Conservation (phyloP, 2,329 filamentous ascomycete species). For the Fusarium sp. region DNA sequence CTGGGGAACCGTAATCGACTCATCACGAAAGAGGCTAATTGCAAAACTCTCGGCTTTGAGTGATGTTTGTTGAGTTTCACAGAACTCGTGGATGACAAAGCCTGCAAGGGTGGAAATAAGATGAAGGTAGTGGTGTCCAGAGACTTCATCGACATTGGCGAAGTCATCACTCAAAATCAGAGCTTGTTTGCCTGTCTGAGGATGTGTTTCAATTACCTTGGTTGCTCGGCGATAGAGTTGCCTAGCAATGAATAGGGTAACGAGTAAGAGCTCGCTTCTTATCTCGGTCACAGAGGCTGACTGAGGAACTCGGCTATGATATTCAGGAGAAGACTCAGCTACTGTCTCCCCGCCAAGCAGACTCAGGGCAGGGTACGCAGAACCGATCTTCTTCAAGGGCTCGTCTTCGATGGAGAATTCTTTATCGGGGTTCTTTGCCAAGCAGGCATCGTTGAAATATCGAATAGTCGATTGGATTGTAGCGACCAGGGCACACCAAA, state of each 20-base stretch:
- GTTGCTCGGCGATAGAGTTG: conserved; percentile 56
- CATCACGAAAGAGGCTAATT: conserved; percentile 51
- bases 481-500: conserved; percentile 52
- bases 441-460: conserved; percentile 55
- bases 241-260: conserved; percentile 50
- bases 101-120: conserved; percentile 50
- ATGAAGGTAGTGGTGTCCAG: conserved; percentile 50
- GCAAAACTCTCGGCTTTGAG: conserved; percentile 48
- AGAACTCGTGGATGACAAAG: conserved; percentile 51
- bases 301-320: not conserved
- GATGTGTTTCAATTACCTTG: conserved; percentile 37
- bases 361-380: conserved; percentile 45
- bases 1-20: conserved; percentile 36
- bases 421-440: conserved; percentile 36
- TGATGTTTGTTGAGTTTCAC: conserved; percentile 48
- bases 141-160: conserved; percentile 34
- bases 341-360: conserved; percentile 23
- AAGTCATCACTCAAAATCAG: conserved; percentile 50
- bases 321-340: not conserved
- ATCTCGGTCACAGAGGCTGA: conserved; percentile 42
- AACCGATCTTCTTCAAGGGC: conserved; percentile 37
- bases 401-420: conserved; percentile 26
- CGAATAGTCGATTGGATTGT: conserved; percentile 49
- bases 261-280: conserved; percentile 52
- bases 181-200: conserved; percentile 25